Base-by-base conservation (phyloP, 768 basidiomycete genomes). In the Suillus placidus region DNA sequence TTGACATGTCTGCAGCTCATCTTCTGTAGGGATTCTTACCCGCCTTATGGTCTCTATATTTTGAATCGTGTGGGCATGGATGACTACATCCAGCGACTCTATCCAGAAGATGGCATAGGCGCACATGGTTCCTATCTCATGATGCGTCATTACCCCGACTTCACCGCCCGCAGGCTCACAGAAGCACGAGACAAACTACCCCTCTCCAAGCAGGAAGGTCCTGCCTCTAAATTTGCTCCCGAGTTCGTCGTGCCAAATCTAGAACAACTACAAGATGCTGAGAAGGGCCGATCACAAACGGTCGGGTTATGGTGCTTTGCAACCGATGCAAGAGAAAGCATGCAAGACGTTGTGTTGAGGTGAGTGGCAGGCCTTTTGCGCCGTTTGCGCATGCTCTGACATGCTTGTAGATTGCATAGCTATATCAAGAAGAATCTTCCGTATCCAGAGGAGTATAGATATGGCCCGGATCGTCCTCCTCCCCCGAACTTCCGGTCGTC, bases 1-100 rank as follows among this genome's bases (percentile, higher is more conserved):
- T n/a, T 54, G n/a, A 45, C 0, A 37, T 26, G 7, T 52, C 54
- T 35, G 23, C 8, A 6, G n/a, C 23, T 54, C 10, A 60, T 60
- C 9, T 68, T 60, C 40, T 70, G 20, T 70, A 94, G 92, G 71
- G 84, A 88, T 64, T 82, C 85, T 35, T 93, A 93, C 74, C 93
- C 93, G 3, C 89, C 88, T 20, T 94, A 94, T 71, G 93, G 93
- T 8, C 88, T 93, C 71, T 94, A 90, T 74, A 88, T 94, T 66
- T 83, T 94, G 70, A 94, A 94, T 74, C 88, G 93, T 61, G 85
- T 89, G 72, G 92, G 91, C 35, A 88, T 85, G 78, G 87, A 90
- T 51, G 93, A 94, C 72, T 91, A 91, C 73, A 85, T 88, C 64
- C 87, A 90, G 66, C 84, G 84, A 40, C 81, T 94, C 55, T 87